phyloP scores from a whole-genome alignment of 805 yeast species.

The Candida ipomoeae region DNA sequence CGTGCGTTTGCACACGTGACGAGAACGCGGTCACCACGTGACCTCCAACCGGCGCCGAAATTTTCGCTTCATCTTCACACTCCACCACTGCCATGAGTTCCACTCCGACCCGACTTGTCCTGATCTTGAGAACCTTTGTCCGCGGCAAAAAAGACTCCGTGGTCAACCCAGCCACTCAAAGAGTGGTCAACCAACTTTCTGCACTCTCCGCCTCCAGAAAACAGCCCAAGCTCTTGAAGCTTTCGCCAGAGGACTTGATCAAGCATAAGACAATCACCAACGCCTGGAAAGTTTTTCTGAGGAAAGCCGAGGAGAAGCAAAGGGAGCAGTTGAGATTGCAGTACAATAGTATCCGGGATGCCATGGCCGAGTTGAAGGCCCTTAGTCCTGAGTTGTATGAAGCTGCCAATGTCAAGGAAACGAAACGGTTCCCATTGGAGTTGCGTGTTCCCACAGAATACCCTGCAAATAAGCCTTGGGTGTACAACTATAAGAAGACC shows the following conservation, averaged over 20 bases:
- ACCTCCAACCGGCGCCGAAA: not conserved
- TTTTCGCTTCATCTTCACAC: slow-evolving; percentile 2
- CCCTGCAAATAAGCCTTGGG: slow-evolving; percentile 84
- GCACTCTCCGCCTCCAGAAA: slow-evolving; percentile 84
- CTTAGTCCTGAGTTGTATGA: slow-evolving; percentile 53
- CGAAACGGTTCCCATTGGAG: slow-evolving; percentile 73
- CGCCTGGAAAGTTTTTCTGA: slow-evolving; percentile 72
- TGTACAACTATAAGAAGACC: slow-evolving; percentile 37
- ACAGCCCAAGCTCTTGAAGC: slow-evolving; percentile 75
- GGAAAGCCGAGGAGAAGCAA: slow-evolving; percentile 45
- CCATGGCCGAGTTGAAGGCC: slow-evolving; percentile 64
- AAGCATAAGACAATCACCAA: slow-evolving; percentile 78
- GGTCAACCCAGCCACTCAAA: slow-evolving; percentile 37
- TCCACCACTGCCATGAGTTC: slow-evolving; percentile 3
- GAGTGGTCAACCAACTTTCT: slow-evolving; percentile 57
- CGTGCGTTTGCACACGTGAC: not conserved
- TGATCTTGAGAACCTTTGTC: slow-evolving; percentile 17
- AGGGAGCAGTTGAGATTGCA: slow-evolving; percentile 49
- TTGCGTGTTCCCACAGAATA: slow-evolving; percentile 83
- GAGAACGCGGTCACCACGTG: not conserved
- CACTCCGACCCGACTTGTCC: not conserved
- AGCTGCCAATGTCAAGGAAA: slow-evolving; percentile 56
- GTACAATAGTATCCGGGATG: slow-evolving; percentile 59
- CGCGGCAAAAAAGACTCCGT: slow-evolving; percentile 31
- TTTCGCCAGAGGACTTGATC: slow-evolving; percentile 74